Conservation (phyloP, 345 rosid species). For the Angophora floribunda region DNA sequence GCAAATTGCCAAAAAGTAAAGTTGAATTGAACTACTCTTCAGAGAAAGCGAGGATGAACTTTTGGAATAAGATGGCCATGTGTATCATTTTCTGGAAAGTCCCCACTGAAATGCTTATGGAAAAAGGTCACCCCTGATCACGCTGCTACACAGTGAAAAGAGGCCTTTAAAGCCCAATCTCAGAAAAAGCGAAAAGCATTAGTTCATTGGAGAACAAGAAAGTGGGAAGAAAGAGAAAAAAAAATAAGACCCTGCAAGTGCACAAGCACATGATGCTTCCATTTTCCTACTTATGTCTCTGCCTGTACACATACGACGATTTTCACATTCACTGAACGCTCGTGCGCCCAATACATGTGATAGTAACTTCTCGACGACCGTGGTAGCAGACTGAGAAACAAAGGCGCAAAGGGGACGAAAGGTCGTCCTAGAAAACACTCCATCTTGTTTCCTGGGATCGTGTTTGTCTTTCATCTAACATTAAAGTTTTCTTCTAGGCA, state of each 20-base stretch:
- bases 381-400: neutral
- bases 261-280: neutral
- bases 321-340: neutral
- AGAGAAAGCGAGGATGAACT: neutral
- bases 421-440: neutral
- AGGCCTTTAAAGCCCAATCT: neutral
- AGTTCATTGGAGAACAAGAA: neutral
- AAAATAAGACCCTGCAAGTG: neutral
- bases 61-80: neutral
- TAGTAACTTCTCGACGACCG: neutral
- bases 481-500: neutral
- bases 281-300: neutral
- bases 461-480: neutral
- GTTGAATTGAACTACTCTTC: neutral
- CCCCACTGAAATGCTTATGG: neutral
- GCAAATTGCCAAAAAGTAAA: neutral
- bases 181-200: neutral
- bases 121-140: neutral
- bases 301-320: neutral
- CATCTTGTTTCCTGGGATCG: neutral
- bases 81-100: neutral
- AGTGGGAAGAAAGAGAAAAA: neutral
- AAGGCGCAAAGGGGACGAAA: neutral
- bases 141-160: neutral
- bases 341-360: neutral